Evolutionary conservation across 805 yeast species (phyloP), one percentile per base, ranked within the genome.

Genomic region (Brettanomyces nanus): DNA sequence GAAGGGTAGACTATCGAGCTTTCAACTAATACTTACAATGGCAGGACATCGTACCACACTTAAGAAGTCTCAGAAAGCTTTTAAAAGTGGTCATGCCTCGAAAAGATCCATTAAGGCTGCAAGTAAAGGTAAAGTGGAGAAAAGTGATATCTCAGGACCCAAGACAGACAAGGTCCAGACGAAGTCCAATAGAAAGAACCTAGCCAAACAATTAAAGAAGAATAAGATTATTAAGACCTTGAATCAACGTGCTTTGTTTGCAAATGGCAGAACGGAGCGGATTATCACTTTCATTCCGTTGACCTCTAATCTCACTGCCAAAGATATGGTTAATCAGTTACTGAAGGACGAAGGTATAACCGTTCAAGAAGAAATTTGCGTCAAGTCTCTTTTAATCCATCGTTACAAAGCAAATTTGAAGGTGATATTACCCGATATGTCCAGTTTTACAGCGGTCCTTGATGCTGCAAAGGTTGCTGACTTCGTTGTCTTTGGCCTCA

Each of bases 381-480:
- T 82, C 1, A 67, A 68, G 20, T 63, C 72, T 11, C 55, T 78
- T 13, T 66, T 61, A 41, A 65, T 85, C 18, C 64, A 68, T 19
- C 74, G 86, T 41, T 92, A 84, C 62, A 84, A 82, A 58, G 73
- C 90, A 36, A 77, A 73, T 48, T 54, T 92, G 42, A 83, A 85
- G 54, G 66, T 89, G 36, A 71, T 86, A 3, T 62, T 82, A 18
- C 95, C 95, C 2, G 80, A 83, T 48, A 72, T 72, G 64, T 54
- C 63, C 37, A 74, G 82, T 53, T 70, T 87, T 36, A 58, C 85
- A 27, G 66, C 82, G 15, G 69, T 92, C 23, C 56, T 92, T 40
- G 97, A 92, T 61, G 82, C 94, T 25, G 85, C 94, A 15, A 85
- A 85, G 53, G 75, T 85, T 5, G 80, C 97, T 0, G 98, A 92